These are phyloP conservation scores for Orbilia quercus DNA, from an alignment of 2,329 filamentous ascomycete species.

Conservation along the genomic window DNA sequence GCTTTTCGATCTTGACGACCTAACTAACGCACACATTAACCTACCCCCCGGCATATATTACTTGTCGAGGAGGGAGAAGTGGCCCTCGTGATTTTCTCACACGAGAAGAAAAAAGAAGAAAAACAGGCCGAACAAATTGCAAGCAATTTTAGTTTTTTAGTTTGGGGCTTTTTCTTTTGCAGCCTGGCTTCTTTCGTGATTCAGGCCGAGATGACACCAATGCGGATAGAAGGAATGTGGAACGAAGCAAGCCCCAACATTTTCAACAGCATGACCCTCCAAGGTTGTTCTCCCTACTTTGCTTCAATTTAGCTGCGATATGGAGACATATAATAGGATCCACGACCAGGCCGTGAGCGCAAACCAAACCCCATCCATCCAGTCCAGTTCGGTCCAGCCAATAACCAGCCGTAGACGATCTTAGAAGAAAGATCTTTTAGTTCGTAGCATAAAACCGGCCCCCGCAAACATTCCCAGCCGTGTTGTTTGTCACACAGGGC, in stretches of 20 bases:
- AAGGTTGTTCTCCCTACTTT: too few species aligned
- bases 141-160: conserved; percentile 55
- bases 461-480: conserved; percentile 5
- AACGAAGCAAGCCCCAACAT: conserved; percentile 49
- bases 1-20: conserved; percentile 54
- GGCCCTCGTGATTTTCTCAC: conserved; percentile 43
- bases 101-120: conserved; percentile 7
- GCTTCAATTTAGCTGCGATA: conserved; percentile 17
- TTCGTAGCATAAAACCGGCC: too few species aligned
- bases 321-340: conserved; percentile 43
- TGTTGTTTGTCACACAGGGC: conserved; percentile 56
- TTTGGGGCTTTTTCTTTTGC: too few species aligned
- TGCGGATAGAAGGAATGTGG: conserved; percentile 55
- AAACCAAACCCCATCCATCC: too few species aligned
- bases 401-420: conserved; percentile 27
- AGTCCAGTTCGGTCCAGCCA: conserved; percentile 37
- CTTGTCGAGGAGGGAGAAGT: conserved; percentile 23
- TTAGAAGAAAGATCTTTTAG: conserved; percentile 14
- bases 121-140: conserved; percentile 45
- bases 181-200: conserved; percentile 49
- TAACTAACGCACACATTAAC: conserved; percentile 52
- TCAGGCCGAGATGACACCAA: conserved; percentile 47
- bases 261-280: too few species aligned
- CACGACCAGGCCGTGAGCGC: conserved; percentile 31
- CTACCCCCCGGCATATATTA: neutral